Evolutionary conservation across 2,329 filamentous ascomycete genomes (phyloP), one percentile per base, ranked within the genome.

Genomic region (Xylaria sp.): DNA sequence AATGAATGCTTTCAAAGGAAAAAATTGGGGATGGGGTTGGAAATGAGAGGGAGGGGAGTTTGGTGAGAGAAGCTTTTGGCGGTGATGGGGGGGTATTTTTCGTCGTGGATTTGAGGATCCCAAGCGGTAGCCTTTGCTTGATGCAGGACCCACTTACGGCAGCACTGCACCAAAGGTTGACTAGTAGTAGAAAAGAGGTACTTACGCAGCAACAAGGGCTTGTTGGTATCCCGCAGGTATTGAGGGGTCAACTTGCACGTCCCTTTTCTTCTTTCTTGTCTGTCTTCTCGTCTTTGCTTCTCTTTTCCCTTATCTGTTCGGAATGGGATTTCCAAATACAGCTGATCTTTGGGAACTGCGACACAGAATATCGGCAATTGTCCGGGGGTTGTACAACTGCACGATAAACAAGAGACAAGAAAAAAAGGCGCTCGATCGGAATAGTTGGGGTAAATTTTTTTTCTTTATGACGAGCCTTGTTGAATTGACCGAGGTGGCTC

Each of bases 401-500:
- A n/a, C n/a, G n/a, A n/a, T n/a, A n/a, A n/a, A n/a, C n/a, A n/a
- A n/a, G n/a, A n/a, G 57, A 48, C 38, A 44, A 51, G 52, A 51
- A 39, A 57, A 50, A 50, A 40, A 43, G 39, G 19, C 22, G 44
- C 40, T 54, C 48, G 46, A 50, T 60, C 65, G 66, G 62, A 68
- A 62, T 67, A 69, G 66, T 68, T 69, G 67, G 68, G 67, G 68
- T 67, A 68, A 69, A 66, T 56, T 62, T 61, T 60, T 55, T 44
- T 60, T n/a, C n/a, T n/a, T 34, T 34, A 13, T 34, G 29, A 34
- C 29, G 59, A 61, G 40, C 44, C 59, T 66, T 64, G 64, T 66
- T 66, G 63, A 69, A 67, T 63, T 22, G 47, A 56, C 54, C 57
- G 58, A 39, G 24, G 48, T 21, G 44, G 47, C 48, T 19, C 51